Base-by-base conservation (phyloP, 306 rosid species). In the Comarum palustre region DNA sequence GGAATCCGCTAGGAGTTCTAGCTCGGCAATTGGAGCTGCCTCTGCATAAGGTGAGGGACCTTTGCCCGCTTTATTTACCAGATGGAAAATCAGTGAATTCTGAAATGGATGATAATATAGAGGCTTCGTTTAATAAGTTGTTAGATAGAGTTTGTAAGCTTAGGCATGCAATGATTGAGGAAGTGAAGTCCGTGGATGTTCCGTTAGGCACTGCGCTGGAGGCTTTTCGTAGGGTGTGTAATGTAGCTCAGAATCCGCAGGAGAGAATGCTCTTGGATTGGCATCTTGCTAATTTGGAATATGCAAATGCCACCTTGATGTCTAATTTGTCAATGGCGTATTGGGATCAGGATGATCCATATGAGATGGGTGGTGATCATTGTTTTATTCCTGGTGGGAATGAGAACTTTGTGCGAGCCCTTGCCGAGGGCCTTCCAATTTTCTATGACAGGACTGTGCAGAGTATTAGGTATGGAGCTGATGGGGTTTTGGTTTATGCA, bases 311-410 rank as follows among this genome's bases (percentile, higher is more conserved):
- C 39, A 83, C 97, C 20, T 80, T 86, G 20, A 89, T 92, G 93
- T 82, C 93, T 7, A 90, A 92, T 76, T 78, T 92, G 84, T 90
- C 97, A 0, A 92, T 90, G 97, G 96, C 96, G 0, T 92, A 92
- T 84, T 92, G 97, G 97, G 97, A 92, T 80, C 97, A 92, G 77
- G 96, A 92, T 81, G 96, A 92, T 85, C 97, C 96, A 2, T 92
- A 79, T 77, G 97, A 92, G 80, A 92, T 92, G 97, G 97, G 97
- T 16, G 97, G 97, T 63, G 97, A 92, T 80, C 97, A 92, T 77
- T 92, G 97, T 82, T 92, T 92, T 60, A 89, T 92, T 69, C 97
- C 97, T 0, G 97, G 96, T 17, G 97, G 97, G 15, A 92, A 90
- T 19, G 93, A 90, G 81, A 82, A 73, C n/a, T 90, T 92, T 77